These are phyloP conservation scores for Piper betle DNA, from an alignment of 164 flowering plant genomes.

Conservation along the genomic window DNA sequence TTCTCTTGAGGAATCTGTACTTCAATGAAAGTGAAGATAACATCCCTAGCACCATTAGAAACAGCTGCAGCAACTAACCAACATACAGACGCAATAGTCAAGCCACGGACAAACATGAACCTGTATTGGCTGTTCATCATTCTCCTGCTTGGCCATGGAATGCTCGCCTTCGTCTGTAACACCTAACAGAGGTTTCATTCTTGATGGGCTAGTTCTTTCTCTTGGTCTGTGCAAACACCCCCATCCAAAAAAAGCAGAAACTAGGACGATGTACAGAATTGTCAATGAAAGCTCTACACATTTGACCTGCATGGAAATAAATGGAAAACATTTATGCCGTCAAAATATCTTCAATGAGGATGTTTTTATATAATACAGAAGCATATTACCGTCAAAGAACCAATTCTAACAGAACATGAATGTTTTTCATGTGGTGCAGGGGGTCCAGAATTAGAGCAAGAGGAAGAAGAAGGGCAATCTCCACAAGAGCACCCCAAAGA, in stretches of 20 bases:
- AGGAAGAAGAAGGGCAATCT: constrained; percentile 83
- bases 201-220: constrained; percentile 23
- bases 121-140: constrained; percentile 39
- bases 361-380: not conserved
- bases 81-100: not conserved
- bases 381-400: constrained; percentile 56
- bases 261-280: constrained; percentile 52
- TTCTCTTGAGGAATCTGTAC: constrained; percentile 47
- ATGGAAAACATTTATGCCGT: not conserved
- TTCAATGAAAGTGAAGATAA: constrained; percentile 2
- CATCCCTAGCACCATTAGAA: not conserved
- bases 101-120: constrained; percentile 17
- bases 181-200: constrained; percentile 40
- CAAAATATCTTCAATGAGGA: not conserved
- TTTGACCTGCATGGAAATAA: constrained; percentile 50
- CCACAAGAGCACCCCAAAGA: constrained; percentile 99
- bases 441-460: constrained; percentile 48
- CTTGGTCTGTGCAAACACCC: constrained; percentile 41
- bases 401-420: constrained; percentile 65
- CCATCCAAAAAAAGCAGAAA: constrained; percentile 69
- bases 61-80: not conserved
- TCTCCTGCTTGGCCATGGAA: constrained; percentile 34
- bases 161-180: constrained; percentile 27
- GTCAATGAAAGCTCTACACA: constrained; percentile 71
- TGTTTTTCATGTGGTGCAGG: constrained; percentile 30